These are phyloP conservation scores for Phlegmacium glaucopus DNA, from an alignment of 768 basidiomycete genomes.

Conservation along the genomic window DNA sequence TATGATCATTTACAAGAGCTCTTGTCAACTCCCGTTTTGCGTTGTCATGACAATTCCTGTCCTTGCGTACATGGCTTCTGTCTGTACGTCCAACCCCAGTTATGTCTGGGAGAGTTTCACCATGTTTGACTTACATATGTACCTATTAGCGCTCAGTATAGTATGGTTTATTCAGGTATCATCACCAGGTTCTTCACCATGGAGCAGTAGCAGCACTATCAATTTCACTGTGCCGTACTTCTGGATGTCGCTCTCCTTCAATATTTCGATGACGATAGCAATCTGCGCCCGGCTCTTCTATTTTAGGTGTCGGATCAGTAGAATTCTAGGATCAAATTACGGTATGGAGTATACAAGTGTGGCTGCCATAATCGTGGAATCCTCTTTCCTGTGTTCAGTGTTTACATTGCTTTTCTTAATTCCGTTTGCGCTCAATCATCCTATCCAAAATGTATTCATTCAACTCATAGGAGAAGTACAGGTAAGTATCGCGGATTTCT, in stretches of 20 bases:
- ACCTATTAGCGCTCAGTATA: constrained; percentile 3
- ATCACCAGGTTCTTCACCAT: constrained; percentile 12
- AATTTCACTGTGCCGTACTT: constrained; percentile 24
- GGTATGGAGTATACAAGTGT: constrained; percentile 21
- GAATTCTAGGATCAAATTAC: constrained; percentile 1
- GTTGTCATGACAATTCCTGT: too few species aligned
- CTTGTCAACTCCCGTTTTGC: background rate
- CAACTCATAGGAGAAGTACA: constrained; percentile 2
- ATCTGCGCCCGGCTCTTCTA: constrained; percentile 23
- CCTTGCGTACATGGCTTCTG: constrained; percentile 5
- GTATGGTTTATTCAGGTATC: constrained; percentile 9
- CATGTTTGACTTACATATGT: background rate
- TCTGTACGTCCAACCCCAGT: constrained; percentile 3
- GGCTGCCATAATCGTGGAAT: constrained; percentile 31
- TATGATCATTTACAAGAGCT: constrained; percentile 5
- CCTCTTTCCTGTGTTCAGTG: constrained; percentile 14
- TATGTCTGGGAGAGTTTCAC: background rate
- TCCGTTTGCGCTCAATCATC: background rate
- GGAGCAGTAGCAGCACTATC: constrained; percentile 8
- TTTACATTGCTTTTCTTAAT: constrained; percentile 6
- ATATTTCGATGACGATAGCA: constrained; percentile 25
- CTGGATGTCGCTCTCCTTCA: too few species aligned
- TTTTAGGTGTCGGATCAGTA: constrained; percentile 11
- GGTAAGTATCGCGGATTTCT: background rate
- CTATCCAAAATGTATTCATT: constrained; percentile 2